These are phyloP conservation scores for Phytopythium mirpurense DNA, from an alignment of 352 stramenopile species.

Conservation along the genomic window DNA sequence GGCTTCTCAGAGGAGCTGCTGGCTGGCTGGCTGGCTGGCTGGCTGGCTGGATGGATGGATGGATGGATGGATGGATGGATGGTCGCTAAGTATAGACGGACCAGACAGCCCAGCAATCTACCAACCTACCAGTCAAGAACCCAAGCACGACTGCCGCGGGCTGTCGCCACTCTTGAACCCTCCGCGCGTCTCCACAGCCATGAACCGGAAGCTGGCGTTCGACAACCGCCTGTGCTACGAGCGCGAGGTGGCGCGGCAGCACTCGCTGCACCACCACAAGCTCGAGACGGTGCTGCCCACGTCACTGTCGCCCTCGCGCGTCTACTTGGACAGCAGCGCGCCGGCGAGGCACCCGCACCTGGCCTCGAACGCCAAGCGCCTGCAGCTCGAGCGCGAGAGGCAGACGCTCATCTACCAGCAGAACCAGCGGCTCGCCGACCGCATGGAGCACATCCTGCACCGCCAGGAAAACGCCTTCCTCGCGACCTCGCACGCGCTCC, in stretches of 20 bases:
- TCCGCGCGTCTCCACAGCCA: slow-evolving; percentile 9
- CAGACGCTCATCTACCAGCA: slow-evolving; percentile 58
- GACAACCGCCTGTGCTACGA: slow-evolving; percentile 83
- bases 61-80: too few species aligned
- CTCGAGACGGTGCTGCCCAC: slow-evolving; percentile 56
- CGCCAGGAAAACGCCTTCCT: slow-evolving; percentile 59
- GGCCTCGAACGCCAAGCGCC: slow-evolving; percentile 46
- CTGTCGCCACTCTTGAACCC: neutral
- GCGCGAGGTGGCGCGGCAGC: slow-evolving; percentile 56
- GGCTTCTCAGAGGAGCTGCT: neutral
- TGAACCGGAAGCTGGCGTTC: slow-evolving; percentile 77
- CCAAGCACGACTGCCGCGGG: too few species aligned
- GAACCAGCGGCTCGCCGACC: slow-evolving; percentile 65
- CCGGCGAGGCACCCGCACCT: slow-evolving; percentile 41
- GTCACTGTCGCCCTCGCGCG: slow-evolving; percentile 47
- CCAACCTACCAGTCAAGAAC: too few species aligned
- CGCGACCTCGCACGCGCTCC: slow-evolving; percentile 11
- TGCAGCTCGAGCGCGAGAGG: slow-evolving; percentile 54
- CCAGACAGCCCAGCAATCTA: too few species aligned
- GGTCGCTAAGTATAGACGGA: neutral
- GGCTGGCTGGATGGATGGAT: too few species aligned
- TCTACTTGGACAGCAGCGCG: slow-evolving; percentile 56
- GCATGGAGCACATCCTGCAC: slow-evolving; percentile 68
- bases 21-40: too few species aligned
- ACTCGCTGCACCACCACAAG: slow-evolving; percentile 61